A percentile compares a stretch with the other conserved stretches of the same genome.
Evolutionary conservation across 805 yeast genomes (phyloP).

Genomic region (Kazachstania bromeliacearum): DNA sequence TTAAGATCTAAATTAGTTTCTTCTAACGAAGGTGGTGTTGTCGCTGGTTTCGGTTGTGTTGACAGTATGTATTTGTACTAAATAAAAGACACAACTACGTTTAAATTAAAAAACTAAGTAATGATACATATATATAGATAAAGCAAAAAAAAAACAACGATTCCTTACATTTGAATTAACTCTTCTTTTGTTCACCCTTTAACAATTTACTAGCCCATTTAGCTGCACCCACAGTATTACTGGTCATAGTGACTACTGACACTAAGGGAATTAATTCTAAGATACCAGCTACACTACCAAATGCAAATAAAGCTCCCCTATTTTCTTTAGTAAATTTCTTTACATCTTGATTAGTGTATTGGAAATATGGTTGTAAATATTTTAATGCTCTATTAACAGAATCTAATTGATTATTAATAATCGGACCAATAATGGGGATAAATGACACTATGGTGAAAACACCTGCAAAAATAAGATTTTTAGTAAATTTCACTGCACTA

Average conservation of each 20-base stretch:
- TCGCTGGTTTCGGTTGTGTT: slow-evolving; percentile 97
- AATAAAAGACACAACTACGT: background rate
- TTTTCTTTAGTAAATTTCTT: slow-evolving; percentile 28
- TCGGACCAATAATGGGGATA: slow-evolving; percentile 30
- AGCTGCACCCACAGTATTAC: slow-evolving; percentile 56
- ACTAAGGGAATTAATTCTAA: slow-evolving; percentile 48
- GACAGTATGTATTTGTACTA: slow-evolving; percentile 49
- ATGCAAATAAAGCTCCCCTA: slow-evolving; percentile 35
- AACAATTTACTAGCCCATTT: slow-evolving; percentile 39
- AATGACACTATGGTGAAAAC: slow-evolving; percentile 5
- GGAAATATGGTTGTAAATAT: slow-evolving; percentile 21
- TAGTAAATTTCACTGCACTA: too few species aligned
- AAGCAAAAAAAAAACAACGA: background rate
- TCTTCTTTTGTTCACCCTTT: background rate
- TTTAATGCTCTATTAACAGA: slow-evolving; percentile 23
- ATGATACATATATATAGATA: background rate
- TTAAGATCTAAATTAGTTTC: slow-evolving; percentile 79
- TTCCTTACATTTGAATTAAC: too few species aligned
- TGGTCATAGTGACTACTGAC: slow-evolving; percentile 44
- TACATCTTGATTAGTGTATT: slow-evolving; percentile 13
- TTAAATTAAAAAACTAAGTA: background rate
- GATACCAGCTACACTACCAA: slow-evolving; percentile 43
- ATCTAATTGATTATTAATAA: slow-evolving; percentile 19
- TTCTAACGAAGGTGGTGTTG: slow-evolving; percentile 96
- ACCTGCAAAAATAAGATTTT: too few species aligned